Base-by-base conservation (phyloP, 1,284 basidiomycete genomes). In the Rhodotorula sp. region DNA sequence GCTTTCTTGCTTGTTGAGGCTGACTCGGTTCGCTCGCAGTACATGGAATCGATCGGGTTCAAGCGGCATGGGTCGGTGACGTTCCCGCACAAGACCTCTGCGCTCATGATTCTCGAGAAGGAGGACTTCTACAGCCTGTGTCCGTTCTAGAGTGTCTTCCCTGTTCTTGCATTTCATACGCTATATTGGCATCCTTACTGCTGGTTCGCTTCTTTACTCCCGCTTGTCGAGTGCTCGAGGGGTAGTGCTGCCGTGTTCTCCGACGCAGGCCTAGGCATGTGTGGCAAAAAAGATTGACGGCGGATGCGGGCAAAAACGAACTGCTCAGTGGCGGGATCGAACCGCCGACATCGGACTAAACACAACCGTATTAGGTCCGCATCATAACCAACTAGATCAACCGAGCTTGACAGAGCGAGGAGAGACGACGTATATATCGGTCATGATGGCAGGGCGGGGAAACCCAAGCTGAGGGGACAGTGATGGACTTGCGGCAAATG, bases 81-180 rank as follows among this genome's bases (percentile, higher is more conserved):
- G 31, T 71, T 77, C 69, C 73, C 75, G 51, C 76, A 77, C 68
- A 77, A 77, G 64, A 65, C 65, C 18, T 64, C 76, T 9, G 76
- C 76, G 8, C 60, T 77, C 46, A 77, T 77, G 76, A 67, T 77
- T 11, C 65, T 76, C 46, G 75, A 77, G 26, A 71, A 64, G 64
- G 54, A 63, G 11, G 69, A 66, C 20, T 77, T 77, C 46, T 77
- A 74, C 67, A 50, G 56, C 11, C 50, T 53, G 26, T 75, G 69
- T 37, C 72, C 74, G 2, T 68, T 77, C 48, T 77, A 63, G 57
- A 57, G 40, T 7, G 26, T 26, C 1, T 24, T 22, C 31, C 18
- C 28, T 20, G 11, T n/a, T 56, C 26, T 34, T 34, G n/a, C n/a
- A 56, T 8, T 31, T 37, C 54, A 55, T 24, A 50, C 47, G 47